Conservation (phyloP, 202 grass and related monocot genomes). For the Eragrostis tef region DNA sequence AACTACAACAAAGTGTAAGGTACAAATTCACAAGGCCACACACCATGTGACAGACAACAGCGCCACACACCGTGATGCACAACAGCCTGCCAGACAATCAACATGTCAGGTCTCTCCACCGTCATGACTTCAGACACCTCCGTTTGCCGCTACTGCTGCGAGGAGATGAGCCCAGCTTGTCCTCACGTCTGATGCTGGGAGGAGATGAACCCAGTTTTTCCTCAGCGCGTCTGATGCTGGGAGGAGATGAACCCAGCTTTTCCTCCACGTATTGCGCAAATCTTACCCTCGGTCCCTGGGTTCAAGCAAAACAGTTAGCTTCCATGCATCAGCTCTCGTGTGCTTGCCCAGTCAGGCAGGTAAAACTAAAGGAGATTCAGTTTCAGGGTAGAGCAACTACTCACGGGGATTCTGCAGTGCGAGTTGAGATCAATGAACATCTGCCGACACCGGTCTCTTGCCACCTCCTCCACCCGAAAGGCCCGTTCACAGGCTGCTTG, state of each 20-base stretch:
- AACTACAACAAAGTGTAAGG: neutral
- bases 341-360: neutral
- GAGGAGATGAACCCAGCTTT: constrained; percentile 27
- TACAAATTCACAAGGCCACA: neutral
- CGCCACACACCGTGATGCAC: neutral
- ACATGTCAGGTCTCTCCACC: neutral
- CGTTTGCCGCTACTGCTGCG: neutral
- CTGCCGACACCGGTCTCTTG: constrained; percentile 55
- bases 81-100: neutral
- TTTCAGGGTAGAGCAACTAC: constrained; percentile 26
- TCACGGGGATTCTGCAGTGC: constrained; percentile 76
- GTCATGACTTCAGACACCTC: constrained; percentile 32
- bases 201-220: neutral
- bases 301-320: constrained; percentile 14
- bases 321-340: neutral
- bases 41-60: neutral
- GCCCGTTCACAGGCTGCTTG: constrained; percentile 57
- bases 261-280: constrained; percentile 59
- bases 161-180: constrained; percentile 37
- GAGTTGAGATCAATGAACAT: constrained; percentile 71
- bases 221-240: neutral
- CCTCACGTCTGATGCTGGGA: constrained; percentile 8
- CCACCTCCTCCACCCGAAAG: constrained; percentile 57
- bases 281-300: constrained; percentile 62
- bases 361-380: neutral